Percentiles rank a stretch among this genome's conserved stretches.
Conservation (phyloP, 2,329 filamentous ascomycete species). For the Penicillium sp. region DNA sequence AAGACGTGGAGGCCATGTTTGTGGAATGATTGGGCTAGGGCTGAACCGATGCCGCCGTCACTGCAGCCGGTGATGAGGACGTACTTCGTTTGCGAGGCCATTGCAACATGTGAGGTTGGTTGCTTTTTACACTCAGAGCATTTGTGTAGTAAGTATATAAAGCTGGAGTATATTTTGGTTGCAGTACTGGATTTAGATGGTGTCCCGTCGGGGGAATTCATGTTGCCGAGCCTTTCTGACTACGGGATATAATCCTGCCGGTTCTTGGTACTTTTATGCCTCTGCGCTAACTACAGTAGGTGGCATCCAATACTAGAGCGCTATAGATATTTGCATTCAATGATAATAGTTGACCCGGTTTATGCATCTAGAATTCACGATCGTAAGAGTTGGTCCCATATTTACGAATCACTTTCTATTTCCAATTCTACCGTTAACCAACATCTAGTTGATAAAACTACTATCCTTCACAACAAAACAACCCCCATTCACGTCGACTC, state of each 20-base stretch:
- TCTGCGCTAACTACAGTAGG: too few species aligned
- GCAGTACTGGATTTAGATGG: not conserved
- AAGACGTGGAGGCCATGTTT: conserved; percentile 45
- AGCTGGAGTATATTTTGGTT: not conserved
- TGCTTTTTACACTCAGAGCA: not conserved
- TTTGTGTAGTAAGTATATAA: not conserved
- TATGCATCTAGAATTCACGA: too few species aligned
- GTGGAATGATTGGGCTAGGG: conserved; percentile 46
- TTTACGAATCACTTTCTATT: too few species aligned
- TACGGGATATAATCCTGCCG: not conserved
- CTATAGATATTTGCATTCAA: too few species aligned
- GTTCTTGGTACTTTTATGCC: not conserved
- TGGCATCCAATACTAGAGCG: too few species aligned
- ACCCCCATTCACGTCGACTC: not conserved
- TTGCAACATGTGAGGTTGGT: not conserved
- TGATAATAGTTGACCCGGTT: too few species aligned
- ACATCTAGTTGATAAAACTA: not conserved
- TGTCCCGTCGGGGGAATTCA: not conserved
- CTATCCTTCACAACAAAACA: not conserved
- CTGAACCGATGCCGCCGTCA: conserved; percentile 48
- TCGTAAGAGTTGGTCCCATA: too few species aligned
- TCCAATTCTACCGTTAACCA: too few species aligned
- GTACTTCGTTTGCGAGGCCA: not conserved
- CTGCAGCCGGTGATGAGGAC: conserved; percentile 50
- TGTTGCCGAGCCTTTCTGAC: not conserved